A percentile compares a stretch with the other conserved stretches of the same genome.
Conservation (phyloP, 1,284 basidiomycete species). For the Neolentinus lepideus region DNA sequence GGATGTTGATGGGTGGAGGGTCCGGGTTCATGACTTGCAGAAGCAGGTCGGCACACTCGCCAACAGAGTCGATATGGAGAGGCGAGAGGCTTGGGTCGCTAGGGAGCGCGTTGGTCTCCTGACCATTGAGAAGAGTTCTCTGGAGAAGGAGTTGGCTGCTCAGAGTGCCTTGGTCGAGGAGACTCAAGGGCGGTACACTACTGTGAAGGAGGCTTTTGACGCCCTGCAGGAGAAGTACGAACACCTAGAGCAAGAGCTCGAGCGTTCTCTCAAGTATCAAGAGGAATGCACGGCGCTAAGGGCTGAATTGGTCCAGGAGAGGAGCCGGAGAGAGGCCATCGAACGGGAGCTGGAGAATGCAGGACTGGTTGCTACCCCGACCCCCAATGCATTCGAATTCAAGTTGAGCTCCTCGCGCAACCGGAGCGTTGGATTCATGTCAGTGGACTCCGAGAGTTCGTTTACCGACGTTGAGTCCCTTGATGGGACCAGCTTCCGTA, state of each 20-base stretch:
- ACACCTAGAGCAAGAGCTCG: constrained; percentile 23
- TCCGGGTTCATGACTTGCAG: constrained; percentile 60
- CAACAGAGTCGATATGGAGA: constrained; percentile 61
- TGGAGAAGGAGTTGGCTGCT: constrained; percentile 40
- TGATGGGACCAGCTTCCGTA: constrained; percentile 14
- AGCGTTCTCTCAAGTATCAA: constrained; percentile 21
- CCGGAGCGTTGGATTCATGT: constrained; percentile 48
- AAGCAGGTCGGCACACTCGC: constrained; percentile 49
- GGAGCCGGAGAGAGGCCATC: constrained; percentile 28
- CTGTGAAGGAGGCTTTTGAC: constrained; percentile 22
- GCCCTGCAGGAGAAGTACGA: constrained; percentile 19
- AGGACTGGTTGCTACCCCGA: constrained; percentile 36
- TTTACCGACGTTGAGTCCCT: constrained; percentile 57
- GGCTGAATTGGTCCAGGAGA: constrained; percentile 29
- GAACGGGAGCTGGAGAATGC: constrained; percentile 37
- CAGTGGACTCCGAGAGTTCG: constrained; percentile 55
- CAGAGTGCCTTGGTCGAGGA: constrained; percentile 28
- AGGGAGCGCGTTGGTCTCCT: constrained; percentile 55
- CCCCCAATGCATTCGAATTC: constrained; percentile 28
- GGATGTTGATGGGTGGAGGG: constrained; percentile 72
- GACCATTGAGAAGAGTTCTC: constrained; percentile 53
- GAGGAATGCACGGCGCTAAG: constrained; percentile 27
- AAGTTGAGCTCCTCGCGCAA: constrained; percentile 15
- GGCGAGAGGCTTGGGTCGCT: constrained; percentile 70
- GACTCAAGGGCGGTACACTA: constrained; percentile 24